Evolutionary conservation across 1,284 basidiomycete genomes (phyloP).

Genomic region (Pascua sp.): DNA sequence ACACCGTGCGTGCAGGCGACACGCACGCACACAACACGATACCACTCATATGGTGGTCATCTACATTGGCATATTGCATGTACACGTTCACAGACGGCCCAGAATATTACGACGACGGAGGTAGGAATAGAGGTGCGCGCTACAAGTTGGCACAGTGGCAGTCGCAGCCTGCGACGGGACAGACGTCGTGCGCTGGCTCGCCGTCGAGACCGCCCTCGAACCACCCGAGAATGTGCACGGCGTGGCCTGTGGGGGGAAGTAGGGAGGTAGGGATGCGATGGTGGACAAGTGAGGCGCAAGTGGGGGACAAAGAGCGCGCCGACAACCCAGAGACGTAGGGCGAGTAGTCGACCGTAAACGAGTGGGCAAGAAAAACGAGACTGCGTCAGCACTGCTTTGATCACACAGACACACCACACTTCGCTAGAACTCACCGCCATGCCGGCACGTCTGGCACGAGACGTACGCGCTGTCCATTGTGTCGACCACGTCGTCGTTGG

Average conservation of each 20-base stretch:
- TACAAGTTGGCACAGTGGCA: conserved; percentile 41
- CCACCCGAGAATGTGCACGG: conserved; percentile 44
- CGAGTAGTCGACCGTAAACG: too few species aligned
- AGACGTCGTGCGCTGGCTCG: conserved; percentile 37
- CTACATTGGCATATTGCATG: too few species aligned
- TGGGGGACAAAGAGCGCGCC: too few species aligned
- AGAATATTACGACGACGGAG: too few species aligned
- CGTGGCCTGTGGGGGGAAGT: conserved; percentile 30
- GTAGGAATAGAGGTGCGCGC: background rate
- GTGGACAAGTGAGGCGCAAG: too few species aligned
- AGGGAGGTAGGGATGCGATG: too few species aligned
- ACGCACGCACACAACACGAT: background rate
- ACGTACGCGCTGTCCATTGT: conserved; percentile 44
- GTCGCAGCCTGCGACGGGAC: conserved; percentile 45
- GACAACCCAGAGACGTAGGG: too few species aligned
- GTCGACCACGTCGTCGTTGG: conserved; percentile 22
- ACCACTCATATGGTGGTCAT: too few species aligned
- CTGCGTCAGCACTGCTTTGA: too few species aligned
- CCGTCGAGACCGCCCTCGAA: conserved; percentile 45
- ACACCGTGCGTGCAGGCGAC: background rate
- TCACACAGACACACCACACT: background rate
- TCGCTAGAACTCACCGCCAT: conserved; percentile 36
- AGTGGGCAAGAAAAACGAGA: background rate
- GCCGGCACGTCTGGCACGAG: conserved; percentile 47
- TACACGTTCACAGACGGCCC: too few species aligned